Conservation (phyloP, 2,329 filamentous ascomycete species). For the Fusarium metavorans region DNA sequence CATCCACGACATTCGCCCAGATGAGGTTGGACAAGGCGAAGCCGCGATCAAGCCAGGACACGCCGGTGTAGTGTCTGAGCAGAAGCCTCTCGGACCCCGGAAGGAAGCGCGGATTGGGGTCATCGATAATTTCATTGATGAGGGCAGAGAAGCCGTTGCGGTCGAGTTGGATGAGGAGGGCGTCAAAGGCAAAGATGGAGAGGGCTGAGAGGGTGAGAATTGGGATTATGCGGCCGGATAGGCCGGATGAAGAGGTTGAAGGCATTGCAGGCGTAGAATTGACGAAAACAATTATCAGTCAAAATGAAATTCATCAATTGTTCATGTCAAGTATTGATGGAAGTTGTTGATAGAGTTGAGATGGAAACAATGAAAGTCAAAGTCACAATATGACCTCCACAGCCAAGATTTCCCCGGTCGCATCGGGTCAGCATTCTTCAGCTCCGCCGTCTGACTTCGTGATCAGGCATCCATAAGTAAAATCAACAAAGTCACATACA, state of each 20-base stretch:
- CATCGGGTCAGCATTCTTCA: slow-evolving; percentile 2
- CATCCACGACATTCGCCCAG: slow-evolving; percentile 40
- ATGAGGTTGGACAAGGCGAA: slow-evolving; percentile 35
- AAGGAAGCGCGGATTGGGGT: slow-evolving; percentile 31
- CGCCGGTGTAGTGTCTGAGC: slow-evolving; percentile 33
- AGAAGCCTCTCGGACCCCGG: slow-evolving; percentile 35
- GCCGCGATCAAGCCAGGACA: slow-evolving; percentile 30
- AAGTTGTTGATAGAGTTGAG: background rate
- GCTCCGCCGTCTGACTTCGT: background rate
- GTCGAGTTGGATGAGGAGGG: slow-evolving; percentile 35
- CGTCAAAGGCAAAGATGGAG: slow-evolving; percentile 37
- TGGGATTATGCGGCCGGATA: slow-evolving; percentile 16
- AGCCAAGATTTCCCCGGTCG: background rate
- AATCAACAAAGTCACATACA: background rate
- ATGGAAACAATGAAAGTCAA: background rate
- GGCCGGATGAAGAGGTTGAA: slow-evolving; percentile 10
- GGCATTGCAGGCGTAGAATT: background rate
- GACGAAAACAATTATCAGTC: too few relatives aligned
- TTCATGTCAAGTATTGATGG: background rate
- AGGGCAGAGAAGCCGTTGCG: slow-evolving; percentile 39
- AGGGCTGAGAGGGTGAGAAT: slow-evolving; percentile 29
- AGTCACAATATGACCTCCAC: background rate
- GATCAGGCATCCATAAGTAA: background rate
- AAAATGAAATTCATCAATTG: background rate
- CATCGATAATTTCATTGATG: slow-evolving; percentile 21